These are phyloP conservation scores for Trichoderma sp. DNA, from an alignment of 2,329 filamentous ascomycete species.

Conservation along the genomic window DNA sequence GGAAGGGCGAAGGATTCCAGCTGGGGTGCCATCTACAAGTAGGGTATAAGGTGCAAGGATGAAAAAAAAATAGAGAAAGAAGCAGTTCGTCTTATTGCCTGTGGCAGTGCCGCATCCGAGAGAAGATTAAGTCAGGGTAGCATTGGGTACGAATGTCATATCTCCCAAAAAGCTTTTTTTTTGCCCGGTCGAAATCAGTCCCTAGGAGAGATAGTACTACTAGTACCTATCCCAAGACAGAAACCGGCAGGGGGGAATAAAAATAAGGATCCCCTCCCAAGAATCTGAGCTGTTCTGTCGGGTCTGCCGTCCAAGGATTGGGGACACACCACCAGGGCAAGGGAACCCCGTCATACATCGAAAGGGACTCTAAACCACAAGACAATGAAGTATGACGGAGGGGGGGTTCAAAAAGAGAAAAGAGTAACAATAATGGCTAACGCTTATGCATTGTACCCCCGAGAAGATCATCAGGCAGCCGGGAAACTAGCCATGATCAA, in stretches of 20 bases:
- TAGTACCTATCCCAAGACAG: background rate
- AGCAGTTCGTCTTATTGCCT: background rate
- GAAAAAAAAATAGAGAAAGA: background rate
- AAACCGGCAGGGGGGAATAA: background rate
- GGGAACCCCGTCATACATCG: conserved; percentile 2
- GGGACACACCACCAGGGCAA: conserved; percentile 4
- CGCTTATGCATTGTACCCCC: background rate
- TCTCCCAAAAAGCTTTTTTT: background rate
- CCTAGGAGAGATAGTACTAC: background rate
- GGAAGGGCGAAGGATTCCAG: background rate
- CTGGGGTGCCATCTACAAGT: too few relatives aligned
- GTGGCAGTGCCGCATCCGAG: background rate
- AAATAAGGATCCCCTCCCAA: conserved; percentile 17
- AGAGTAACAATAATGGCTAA: background rate
- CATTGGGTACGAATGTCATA: background rate
- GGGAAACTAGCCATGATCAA: background rate
- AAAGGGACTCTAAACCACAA: background rate
- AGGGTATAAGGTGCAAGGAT: background rate
- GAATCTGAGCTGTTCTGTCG: conserved; percentile 20
- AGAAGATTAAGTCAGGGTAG: background rate
- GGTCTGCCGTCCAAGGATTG: conserved; percentile 25
- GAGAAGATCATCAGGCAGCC: too few relatives aligned
- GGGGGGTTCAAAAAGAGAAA: too few relatives aligned
- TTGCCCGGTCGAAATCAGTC: conserved; percentile 3
- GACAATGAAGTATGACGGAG: background rate